Evolutionary conservation across 1,284 basidiomycete species (phyloP).

Genomic region (Trametes versicolor): DNA sequence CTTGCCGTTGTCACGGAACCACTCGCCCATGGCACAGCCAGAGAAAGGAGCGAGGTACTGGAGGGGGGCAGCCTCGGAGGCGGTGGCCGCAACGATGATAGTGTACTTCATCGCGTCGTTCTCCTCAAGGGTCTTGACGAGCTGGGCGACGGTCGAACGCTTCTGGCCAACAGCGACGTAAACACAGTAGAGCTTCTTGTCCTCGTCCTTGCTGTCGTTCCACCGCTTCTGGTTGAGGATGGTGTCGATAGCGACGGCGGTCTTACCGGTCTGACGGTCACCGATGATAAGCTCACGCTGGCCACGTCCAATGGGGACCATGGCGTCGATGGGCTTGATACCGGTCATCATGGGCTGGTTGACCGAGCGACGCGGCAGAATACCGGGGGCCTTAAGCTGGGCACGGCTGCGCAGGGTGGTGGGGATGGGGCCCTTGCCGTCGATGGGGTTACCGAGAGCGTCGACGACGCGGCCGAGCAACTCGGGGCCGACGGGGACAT

Average conservation of each 20-base stretch:
- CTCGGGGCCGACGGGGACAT: slow-evolving; percentile 96
- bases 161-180: slow-evolving; percentile 99
- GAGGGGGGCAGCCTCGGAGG: slow-evolving; percentile 97
- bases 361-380: slow-evolving; percentile 98
- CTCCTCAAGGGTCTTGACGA: slow-evolving; percentile 99
- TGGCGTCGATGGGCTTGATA: slow-evolving; percentile 99
- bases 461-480: slow-evolving; percentile 99
- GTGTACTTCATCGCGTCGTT: slow-evolving; percentile 99
- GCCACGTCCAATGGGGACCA: slow-evolving; percentile 99
- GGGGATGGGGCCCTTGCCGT: slow-evolving; percentile 98
- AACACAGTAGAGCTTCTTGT: slow-evolving; percentile 99
- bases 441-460: slow-evolving; percentile 99
- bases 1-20: slow-evolving; percentile 99
- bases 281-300: slow-evolving; percentile 99
- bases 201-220: slow-evolving; percentile 97
- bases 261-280: slow-evolving; percentile 99
- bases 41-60: slow-evolving; percentile 99
- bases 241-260: slow-evolving; percentile 98
- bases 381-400: slow-evolving; percentile 98
- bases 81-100: slow-evolving; percentile 98
- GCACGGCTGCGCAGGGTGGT: slow-evolving; percentile 94
- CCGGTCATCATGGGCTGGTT: slow-evolving; percentile 99
- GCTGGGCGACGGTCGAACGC: slow-evolving; percentile 98
- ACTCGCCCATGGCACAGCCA: slow-evolving; percentile 99
- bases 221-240: slow-evolving; percentile 99